A percentile compares a stretch with the other conserved stretches of the same genome.
These are phyloP conservation scores for Leonotis leonurus DNA, from an alignment of 257 asterid species.

Conservation along the genomic window DNA sequence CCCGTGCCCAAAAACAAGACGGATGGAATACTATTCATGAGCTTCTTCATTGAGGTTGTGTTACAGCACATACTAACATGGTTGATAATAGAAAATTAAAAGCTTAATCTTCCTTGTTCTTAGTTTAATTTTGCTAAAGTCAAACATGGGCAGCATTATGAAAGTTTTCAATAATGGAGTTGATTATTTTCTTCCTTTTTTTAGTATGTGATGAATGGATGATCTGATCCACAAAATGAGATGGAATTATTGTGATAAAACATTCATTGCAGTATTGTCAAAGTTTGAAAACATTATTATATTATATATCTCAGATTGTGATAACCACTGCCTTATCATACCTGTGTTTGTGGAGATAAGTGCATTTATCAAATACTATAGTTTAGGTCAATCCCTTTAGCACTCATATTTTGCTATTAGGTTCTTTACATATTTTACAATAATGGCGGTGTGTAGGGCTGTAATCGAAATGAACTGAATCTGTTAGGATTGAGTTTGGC, in stretches of 20 bases:
- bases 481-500: too few species aligned
- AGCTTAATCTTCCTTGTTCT: not conserved
- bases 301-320: not conserved
- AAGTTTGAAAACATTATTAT: not conserved
- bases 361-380: not conserved
- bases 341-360: not conserved
- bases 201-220: slow-evolving; percentile 14
- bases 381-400: not conserved
- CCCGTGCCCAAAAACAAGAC: too few species aligned
- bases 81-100: not conserved
- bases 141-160: not conserved
- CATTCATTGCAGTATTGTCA: not conserved
- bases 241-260: slow-evolving; percentile 2
- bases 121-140: not conserved
- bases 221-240: slow-evolving; percentile 17
- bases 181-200: not conserved
- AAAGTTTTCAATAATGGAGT: slow-evolving; percentile 8
- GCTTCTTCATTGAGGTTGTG: not conserved
- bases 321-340: slow-evolving; percentile 16
- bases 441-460: too few species aligned
- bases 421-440: not conserved
- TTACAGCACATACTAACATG: not conserved
- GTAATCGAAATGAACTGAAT: too few species aligned
- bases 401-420: not conserved
- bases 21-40: too few species aligned